Evolutionary conservation across 164 flowering plant species (phyloP), one percentile per base, ranked within the genome.

Genomic region (Magnolia sinica): DNA sequence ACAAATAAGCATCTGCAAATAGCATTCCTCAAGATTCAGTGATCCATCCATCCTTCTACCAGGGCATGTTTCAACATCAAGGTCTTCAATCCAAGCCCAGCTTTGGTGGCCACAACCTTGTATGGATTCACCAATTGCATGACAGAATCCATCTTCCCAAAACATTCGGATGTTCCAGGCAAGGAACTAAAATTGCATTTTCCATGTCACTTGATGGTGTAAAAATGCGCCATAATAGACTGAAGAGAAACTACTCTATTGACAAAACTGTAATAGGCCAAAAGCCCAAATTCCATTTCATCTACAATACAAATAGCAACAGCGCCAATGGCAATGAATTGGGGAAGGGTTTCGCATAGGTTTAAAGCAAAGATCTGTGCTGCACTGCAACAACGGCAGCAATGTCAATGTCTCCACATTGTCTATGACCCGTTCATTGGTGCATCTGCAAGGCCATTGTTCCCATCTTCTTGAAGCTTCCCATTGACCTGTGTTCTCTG

Each of bases 401-500:
- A 27, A 8, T 20, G 4, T 64, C 68, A 64, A 13, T 8, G 27
- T 64, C 27, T 22, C 27, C 68, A n/a, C 0, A 64, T 64, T 55
- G 61, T 55, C n/a, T 74, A 64, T 74, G 81, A 75, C 79, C 92
- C 91, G 78, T 91, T 90, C 86, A 86, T 86, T 19, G 87, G 79
- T 51, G 81, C 72, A 72, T 88, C 94, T 13, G 74, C 82, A 83
- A 87, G 95, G 61, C 61, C 61, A 7, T 66, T 71, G 71, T 83
- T 90, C 58, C 86, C 85, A 78, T 91, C 92, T 75, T 93, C 98
- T 70, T 81, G 68, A 76, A 81, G 81, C 85, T 90, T 95, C 65
- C 97, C 98, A 75, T 95, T 95, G 23, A 85, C 83, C 72, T 89
- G 98, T 61, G 84, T 79, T 85, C 97, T 88, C 74, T 50, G 92